These are phyloP conservation scores for Xylaria sp. DNA, from an alignment of 2,329 filamentous ascomycete species.

Conservation along the genomic window DNA sequence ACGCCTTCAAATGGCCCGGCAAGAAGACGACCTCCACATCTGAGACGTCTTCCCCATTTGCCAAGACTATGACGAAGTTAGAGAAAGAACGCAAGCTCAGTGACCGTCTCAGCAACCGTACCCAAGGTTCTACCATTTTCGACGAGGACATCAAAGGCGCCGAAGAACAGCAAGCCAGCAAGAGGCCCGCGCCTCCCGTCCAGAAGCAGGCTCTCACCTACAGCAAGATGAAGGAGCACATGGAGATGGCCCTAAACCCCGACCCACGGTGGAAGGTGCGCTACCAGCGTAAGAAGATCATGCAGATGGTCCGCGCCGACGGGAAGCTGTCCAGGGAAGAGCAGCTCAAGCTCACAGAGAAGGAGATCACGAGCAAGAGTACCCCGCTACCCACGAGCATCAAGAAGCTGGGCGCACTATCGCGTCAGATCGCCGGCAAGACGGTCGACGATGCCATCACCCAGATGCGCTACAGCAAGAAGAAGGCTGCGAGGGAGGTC, in stretches of 20 bases:
- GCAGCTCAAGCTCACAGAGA: constrained; percentile 72
- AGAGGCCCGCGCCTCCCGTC: background rate
- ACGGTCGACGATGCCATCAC: constrained; percentile 91
- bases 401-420: constrained; percentile 90
- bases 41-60: constrained; percentile 27
- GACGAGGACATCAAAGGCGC: constrained; percentile 62
- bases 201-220: constrained; percentile 41
- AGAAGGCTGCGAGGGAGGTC: constrained; percentile 87
- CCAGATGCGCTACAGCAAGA: constrained; percentile 96
- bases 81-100: constrained; percentile 51
- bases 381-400: constrained; percentile 82
- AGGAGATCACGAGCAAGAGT: constrained; percentile 67
- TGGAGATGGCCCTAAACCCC: constrained; percentile 77
- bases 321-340: constrained; percentile 74
- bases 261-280: constrained; percentile 74
- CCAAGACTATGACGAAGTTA: constrained; percentile 24
- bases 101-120: constrained; percentile 56
- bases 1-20: constrained; percentile 36
- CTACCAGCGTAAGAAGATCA: constrained; percentile 87
- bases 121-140: constrained; percentile 68
- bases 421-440: constrained; percentile 91
- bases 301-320: constrained; percentile 75
- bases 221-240: constrained; percentile 59
- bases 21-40: constrained; percentile 27
- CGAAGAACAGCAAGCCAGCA: background rate